Evolutionary conservation across 257 asterid genomes (phyloP).

Genomic region (Striga asiatica): DNA sequence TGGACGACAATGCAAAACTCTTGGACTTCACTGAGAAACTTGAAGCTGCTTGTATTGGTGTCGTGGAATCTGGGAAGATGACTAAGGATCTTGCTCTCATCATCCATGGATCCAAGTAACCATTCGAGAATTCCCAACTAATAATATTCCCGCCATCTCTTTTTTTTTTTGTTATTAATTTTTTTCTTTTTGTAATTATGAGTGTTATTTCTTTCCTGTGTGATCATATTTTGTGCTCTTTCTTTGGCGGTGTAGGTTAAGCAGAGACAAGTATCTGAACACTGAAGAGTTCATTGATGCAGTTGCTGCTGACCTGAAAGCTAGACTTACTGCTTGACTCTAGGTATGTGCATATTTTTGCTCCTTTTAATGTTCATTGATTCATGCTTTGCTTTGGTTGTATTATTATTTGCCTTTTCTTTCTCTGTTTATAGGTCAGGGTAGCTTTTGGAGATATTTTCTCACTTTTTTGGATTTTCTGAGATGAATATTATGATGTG

Average conservation of each 20-base stretch:
- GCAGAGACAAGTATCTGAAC: conserved; percentile 58
- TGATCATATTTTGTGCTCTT: not conserved
- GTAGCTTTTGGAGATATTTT: too few relatives aligned
- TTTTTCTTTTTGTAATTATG: not conserved
- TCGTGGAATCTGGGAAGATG: conserved; percentile 94
- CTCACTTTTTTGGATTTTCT: too few relatives aligned
- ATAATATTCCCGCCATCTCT: not conserved
- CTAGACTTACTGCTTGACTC: conserved; percentile 41
- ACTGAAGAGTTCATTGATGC: conserved; percentile 93
- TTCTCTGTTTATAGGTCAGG: conserved; percentile 1
- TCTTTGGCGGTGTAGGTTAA: conserved; percentile 55
- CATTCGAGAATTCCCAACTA: not conserved
- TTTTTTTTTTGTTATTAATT: too few relatives aligned
- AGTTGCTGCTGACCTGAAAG: conserved; percentile 78
- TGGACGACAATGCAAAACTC: conserved; percentile 73
- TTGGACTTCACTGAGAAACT: conserved; percentile 83
- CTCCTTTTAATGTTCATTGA: too few relatives aligned
- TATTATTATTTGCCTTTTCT: not conserved
- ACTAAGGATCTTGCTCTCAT: conserved; percentile 97
- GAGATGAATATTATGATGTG: too few relatives aligned
- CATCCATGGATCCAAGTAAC: conserved; percentile 78
- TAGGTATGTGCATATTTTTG: too few relatives aligned
- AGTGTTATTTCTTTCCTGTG: not conserved
- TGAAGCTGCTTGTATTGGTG: conserved; percentile 86
- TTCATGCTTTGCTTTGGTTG: not conserved